Evolutionary conservation across 2,329 filamentous ascomycete species (phyloP).

Genomic region (Paecilomyces sp.): DNA sequence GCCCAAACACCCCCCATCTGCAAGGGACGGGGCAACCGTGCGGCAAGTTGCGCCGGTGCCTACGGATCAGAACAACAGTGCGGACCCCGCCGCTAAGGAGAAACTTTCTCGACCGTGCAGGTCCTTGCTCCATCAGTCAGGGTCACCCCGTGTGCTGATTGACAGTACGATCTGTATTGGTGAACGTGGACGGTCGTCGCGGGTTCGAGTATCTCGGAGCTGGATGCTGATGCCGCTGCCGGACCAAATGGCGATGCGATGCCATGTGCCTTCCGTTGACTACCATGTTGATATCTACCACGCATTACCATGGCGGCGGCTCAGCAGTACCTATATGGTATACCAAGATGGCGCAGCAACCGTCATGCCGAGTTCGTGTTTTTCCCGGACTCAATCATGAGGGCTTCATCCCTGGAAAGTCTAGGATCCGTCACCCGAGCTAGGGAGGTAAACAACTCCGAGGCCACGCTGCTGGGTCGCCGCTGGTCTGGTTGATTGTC

Average conservation of each 20-base stretch:
- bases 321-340: too few species aligned
- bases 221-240: too few species aligned
- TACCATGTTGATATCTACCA: not conserved
- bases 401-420: not conserved
- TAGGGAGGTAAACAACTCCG: conserved; percentile 22
- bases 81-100: not conserved
- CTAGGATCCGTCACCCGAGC: conserved; percentile 3
- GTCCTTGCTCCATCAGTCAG: not conserved
- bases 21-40: not conserved
- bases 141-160: not conserved
- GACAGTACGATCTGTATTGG: not conserved
- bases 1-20: not conserved
- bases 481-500: not conserved
- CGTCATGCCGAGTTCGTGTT: not conserved
- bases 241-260: not conserved
- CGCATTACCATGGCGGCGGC: not conserved
- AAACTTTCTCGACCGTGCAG: not conserved
- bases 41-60: not conserved
- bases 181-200: not conserved
- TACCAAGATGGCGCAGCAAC: too few species aligned
- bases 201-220: not conserved
- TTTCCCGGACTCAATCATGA: not conserved
- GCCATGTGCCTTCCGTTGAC: not conserved
- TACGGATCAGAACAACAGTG: not conserved
- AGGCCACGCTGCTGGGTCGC: conserved; percentile 20